These are phyloP conservation scores for Tuber borchii DNA, from an alignment of 495 filamentous ascomycete species.

Conservation along the genomic window DNA sequence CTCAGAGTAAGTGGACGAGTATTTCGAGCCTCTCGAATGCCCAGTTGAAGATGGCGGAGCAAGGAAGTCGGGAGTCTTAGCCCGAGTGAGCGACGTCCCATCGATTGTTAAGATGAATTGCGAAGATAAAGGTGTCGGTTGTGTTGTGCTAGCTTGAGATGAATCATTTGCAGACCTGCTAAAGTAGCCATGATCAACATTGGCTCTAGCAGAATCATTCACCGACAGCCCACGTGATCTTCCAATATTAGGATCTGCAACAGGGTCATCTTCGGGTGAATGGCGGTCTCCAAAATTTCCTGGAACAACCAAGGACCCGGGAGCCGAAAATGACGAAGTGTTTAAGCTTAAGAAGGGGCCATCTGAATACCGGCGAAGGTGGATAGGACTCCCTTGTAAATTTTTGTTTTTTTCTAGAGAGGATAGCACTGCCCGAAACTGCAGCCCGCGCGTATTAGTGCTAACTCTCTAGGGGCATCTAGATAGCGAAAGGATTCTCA, in stretches of 20 bases:
- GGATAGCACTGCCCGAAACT: constrained; percentile 77
- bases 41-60: constrained; percentile 21
- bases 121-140: constrained; percentile 7
- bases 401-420: constrained; percentile 74
- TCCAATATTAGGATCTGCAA: constrained; percentile 6
- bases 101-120: constrained; percentile 3
- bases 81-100: not conserved
- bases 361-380: constrained; percentile 66
- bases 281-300: constrained; percentile 10
- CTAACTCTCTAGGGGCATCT: not conserved
- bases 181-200: constrained; percentile 5
- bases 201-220: constrained; percentile 50
- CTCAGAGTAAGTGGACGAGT: constrained; percentile 29
- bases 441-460: not conserved
- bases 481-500: constrained; percentile 8
- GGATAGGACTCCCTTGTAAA: constrained; percentile 59
- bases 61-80: constrained; percentile 21
- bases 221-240: constrained; percentile 58
- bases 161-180: not conserved
- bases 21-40: constrained; percentile 15
- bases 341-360: constrained; percentile 45
- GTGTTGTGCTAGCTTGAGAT: constrained; percentile 13
- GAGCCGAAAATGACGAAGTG: constrained; percentile 23
- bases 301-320: constrained; percentile 28
- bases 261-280: not conserved